Evolutionary conservation across 805 yeast species (phyloP).

Genomic region (Kregervanrija pseudodelftensis): DNA sequence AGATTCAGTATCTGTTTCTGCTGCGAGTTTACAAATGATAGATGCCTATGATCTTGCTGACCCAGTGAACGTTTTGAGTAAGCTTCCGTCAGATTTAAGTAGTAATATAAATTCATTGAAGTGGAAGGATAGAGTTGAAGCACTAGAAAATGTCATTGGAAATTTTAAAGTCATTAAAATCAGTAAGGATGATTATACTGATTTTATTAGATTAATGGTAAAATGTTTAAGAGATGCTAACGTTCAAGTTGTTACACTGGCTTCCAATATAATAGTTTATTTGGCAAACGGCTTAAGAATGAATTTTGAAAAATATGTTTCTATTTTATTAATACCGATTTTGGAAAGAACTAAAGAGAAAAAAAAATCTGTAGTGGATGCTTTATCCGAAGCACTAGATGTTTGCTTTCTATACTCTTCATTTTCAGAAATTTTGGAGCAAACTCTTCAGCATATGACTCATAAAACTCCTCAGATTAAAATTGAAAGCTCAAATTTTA

Average conservation of each 20-base stretch:
- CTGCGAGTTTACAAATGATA: conserved; percentile 19
- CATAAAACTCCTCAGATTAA: conserved; percentile 83
- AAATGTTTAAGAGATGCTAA: conserved; percentile 83
- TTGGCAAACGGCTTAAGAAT: conserved; percentile 61
- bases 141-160: conserved; percentile 53
- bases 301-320: conserved; percentile 48
- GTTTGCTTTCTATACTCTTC: conserved; percentile 49
- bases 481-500: conserved; percentile 58
- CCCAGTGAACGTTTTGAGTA: conserved; percentile 58
- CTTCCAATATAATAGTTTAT: conserved; percentile 57
- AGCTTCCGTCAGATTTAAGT: conserved; percentile 58
- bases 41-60: conserved; percentile 70
- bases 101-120: conserved; percentile 50
- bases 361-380: conserved; percentile 68
- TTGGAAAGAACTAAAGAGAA: conserved; percentile 85
- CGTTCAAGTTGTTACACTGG: conserved; percentile 73
- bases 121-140: conserved; percentile 93
- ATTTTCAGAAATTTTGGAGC: conserved; percentile 51
- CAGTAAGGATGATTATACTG: conserved; percentile 53
- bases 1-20: conserved; percentile 21
- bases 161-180: conserved; percentile 49
- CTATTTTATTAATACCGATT: conserved; percentile 49
- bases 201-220: conserved; percentile 54
- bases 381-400: conserved; percentile 60
- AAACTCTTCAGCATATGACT: conserved; percentile 48